These are phyloP conservation scores for Clarireedia monteithiana DNA, from an alignment of 2,329 filamentous ascomycete species.

Conservation along the genomic window DNA sequence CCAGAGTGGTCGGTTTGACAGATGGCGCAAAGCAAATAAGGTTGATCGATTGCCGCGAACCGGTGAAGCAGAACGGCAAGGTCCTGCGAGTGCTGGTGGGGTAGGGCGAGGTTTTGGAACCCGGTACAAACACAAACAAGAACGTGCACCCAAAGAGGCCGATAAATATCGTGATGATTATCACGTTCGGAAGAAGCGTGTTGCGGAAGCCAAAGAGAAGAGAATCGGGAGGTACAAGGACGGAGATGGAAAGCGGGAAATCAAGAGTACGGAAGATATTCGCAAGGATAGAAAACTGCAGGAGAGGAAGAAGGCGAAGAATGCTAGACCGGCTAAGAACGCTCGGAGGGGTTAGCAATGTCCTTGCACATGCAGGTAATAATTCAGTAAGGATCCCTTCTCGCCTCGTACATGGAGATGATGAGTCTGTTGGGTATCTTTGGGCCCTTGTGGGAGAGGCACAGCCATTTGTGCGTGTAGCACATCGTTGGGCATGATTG, in stretches of 20 bases:
- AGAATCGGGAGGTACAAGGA: constrained; percentile 67
- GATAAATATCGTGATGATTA: constrained; percentile 92
- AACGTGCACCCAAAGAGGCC: constrained; percentile 84
- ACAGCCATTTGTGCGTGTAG: no score
- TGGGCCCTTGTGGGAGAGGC: background rate
- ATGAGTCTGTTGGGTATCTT: background rate
- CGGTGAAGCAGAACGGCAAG: constrained; percentile 65
- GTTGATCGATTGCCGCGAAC: constrained; percentile 70
- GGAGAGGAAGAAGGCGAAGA: constrained; percentile 77
- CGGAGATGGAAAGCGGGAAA: constrained; percentile 65
- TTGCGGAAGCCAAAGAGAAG: constrained; percentile 81
- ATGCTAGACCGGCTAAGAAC: constrained; percentile 70
- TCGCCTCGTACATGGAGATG: background rate
- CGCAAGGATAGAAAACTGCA: constrained; percentile 71
- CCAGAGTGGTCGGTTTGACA: constrained; percentile 87
- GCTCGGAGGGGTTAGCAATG: constrained; percentile 13
- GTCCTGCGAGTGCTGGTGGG: constrained; percentile 24
- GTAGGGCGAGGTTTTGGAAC: constrained; percentile 37
- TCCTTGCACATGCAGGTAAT: constrained; percentile 11
- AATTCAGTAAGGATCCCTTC: constrained; percentile 2
- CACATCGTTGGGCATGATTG: no score
- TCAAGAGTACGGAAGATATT: constrained; percentile 78
- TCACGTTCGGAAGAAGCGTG: constrained; percentile 80
- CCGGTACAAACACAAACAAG: constrained; percentile 77
- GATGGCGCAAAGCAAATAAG: constrained; percentile 82